These are phyloP conservation scores for Fusarium subglutinans DNA, from an alignment of 2,329 filamentous ascomycete species.

Conservation along the genomic window DNA sequence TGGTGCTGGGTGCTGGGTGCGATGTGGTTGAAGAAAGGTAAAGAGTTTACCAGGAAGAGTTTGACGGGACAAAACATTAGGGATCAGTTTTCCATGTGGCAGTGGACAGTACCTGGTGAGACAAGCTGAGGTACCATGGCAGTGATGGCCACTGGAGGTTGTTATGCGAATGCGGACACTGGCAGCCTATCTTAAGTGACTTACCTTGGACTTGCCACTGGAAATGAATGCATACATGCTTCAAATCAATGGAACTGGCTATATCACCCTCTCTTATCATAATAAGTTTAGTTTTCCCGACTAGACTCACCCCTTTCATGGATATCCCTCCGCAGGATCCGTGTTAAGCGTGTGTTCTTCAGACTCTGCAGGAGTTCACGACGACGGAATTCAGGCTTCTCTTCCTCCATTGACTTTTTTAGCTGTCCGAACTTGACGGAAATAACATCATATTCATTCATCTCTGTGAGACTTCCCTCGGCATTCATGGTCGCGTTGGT, in stretches of 20 bases:
- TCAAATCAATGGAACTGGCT: not conserved
- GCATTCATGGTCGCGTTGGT: too few relatives aligned
- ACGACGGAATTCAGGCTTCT: too few relatives aligned
- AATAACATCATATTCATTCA: too few relatives aligned
- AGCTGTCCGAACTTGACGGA: too few relatives aligned
- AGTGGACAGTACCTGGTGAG: not conserved
- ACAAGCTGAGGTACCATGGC: not conserved
- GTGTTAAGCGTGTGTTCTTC: too few relatives aligned
- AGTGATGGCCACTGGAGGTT: not conserved
- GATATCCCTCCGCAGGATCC: too few relatives aligned
- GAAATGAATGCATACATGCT: not conserved
- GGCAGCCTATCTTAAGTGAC: not conserved
- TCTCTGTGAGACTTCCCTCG: too few relatives aligned
- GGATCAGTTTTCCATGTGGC: not conserved
- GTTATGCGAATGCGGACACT: not conserved
- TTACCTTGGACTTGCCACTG: not conserved
- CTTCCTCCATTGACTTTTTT: too few relatives aligned
- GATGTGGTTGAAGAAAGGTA: not conserved
- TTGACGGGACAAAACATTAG: not conserved
- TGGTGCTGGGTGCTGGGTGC: not conserved
- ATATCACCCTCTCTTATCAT: accelerated
- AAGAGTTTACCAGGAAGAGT: not conserved
- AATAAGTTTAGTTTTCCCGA: accelerated
- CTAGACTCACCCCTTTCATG: not conserved
- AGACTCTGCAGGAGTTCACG: too few relatives aligned